These are phyloP conservation scores for Bruguiera hainesii DNA, from an alignment of 441 rosid species.

Conservation along the genomic window DNA sequence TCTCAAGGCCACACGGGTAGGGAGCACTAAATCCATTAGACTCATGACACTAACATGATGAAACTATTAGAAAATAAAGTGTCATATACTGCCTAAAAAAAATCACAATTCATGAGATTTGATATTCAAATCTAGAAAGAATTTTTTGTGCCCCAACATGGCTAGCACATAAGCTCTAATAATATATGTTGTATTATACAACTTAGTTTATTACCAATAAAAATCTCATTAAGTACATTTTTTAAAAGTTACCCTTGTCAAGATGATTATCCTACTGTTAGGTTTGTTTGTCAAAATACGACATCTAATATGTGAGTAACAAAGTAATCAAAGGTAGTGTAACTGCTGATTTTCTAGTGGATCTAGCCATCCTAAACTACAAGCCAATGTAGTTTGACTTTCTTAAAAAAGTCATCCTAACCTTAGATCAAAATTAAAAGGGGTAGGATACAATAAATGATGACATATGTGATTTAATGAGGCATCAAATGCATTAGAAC, in stretches of 20 bases:
- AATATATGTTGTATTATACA: background rate
- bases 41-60: too few relatives aligned
- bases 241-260: background rate
- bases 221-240: background rate
- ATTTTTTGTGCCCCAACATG: too few relatives aligned
- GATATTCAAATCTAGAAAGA: too few relatives aligned
- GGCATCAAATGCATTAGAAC: background rate
- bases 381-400: background rate
- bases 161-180: background rate
- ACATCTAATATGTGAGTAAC: background rate
- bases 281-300: background rate
- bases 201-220: background rate
- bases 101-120: too few relatives aligned
- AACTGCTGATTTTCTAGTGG: background rate
- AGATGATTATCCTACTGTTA: background rate
- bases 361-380: background rate
- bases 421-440: background rate
- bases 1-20: too few relatives aligned
- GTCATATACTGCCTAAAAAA: too few relatives aligned
- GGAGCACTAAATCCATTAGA: too few relatives aligned
- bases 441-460: background rate
- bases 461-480: background rate
- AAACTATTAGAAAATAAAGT: too few relatives aligned
- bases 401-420: background rate
- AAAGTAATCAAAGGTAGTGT: background rate